A percentile compares a stretch with the other conserved stretches of the same genome.
Evolutionary conservation across 768 basidiomycete genomes (phyloP).

Genomic region (Auricularia cornea): DNA sequence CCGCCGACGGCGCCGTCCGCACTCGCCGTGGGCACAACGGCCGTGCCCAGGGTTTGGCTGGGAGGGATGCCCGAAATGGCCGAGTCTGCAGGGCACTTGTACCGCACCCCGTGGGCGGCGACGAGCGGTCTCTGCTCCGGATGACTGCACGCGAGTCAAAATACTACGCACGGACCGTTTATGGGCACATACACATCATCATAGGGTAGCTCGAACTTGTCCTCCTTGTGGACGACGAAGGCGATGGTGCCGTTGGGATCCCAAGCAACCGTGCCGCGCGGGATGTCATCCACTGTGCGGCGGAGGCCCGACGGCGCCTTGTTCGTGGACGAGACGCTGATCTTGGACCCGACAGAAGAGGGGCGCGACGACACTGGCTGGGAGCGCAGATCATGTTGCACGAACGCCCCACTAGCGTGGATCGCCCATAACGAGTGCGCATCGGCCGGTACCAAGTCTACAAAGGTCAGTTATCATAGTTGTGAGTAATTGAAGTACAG

Average conservation of each 20-base stretch:
- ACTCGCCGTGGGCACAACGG: not conserved
- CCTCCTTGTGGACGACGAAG: not conserved
- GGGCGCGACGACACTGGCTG: not conserved
- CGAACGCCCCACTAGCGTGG: conserved; percentile 68
- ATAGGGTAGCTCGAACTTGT: conserved; percentile 1
- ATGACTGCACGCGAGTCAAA: not conserved
- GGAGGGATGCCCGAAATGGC: not conserved
- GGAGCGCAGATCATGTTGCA: conserved; percentile 58
- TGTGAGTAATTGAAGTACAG: too few species aligned
- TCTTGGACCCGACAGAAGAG: not conserved
- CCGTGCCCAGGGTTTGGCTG: not conserved
- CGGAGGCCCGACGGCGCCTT: not conserved
- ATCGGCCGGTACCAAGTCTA: conserved; percentile 66
- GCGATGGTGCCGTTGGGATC: not conserved
- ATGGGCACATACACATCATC: not conserved
- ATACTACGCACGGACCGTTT: too few species aligned
- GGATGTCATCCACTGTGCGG: not conserved
- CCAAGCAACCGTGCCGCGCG: not conserved
- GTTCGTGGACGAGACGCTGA: not conserved
- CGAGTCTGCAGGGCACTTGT: conserved; percentile 2
- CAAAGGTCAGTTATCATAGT: too few species aligned
- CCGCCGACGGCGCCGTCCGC: not conserved
- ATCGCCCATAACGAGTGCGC: conserved; percentile 67
- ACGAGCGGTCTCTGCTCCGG: not conserved
- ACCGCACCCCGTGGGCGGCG: not conserved